A percentile compares a stretch with the other conserved stretches of the same genome.
Conservation (phyloP, 345 rosid genomes). For the Alliaria petiolata region DNA sequence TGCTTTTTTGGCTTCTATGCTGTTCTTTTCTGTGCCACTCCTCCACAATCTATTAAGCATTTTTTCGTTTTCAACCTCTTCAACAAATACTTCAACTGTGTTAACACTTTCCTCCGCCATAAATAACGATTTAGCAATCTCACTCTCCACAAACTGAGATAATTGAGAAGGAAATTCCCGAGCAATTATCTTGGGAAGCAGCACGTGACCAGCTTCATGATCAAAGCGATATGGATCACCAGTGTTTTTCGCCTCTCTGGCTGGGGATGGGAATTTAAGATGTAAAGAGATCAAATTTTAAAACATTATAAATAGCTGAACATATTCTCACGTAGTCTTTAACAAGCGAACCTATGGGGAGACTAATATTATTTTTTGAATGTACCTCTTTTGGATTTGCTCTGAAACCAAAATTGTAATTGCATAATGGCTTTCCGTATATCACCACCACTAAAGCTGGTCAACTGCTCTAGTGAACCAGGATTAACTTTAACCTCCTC, state of each 20-base stretch:
- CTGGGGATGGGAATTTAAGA: conserved; percentile 36
- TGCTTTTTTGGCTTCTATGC: conserved; percentile 68
- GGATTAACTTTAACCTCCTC: conserved; percentile 59
- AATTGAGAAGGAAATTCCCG: conserved; percentile 72
- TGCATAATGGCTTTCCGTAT: conserved; percentile 76
- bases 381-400: conserved; percentile 52
- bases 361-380: not conserved
- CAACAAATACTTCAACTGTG: conserved; percentile 36
- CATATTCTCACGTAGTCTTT: not conserved
- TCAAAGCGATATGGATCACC: conserved; percentile 42
- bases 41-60: conserved; percentile 33
- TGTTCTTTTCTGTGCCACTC: conserved; percentile 35
- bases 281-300: conserved; percentile 6
- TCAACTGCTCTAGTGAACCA: conserved; percentile 48
- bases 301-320: not conserved
- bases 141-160: conserved; percentile 72
- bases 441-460: conserved; percentile 58
- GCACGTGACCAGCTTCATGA: conserved; percentile 51
- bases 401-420: conserved; percentile 91
- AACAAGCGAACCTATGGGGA: not conserved
- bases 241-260: conserved; percentile 25
- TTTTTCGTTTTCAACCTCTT: conserved; percentile 41
- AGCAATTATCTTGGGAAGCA: conserved; percentile 61
- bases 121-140: conserved; percentile 45
- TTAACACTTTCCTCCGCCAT: conserved; percentile 42